phyloP scores from a whole-genome alignment of 2,329 filamentous ascomycete species.

The Fusarium concolor region DNA sequence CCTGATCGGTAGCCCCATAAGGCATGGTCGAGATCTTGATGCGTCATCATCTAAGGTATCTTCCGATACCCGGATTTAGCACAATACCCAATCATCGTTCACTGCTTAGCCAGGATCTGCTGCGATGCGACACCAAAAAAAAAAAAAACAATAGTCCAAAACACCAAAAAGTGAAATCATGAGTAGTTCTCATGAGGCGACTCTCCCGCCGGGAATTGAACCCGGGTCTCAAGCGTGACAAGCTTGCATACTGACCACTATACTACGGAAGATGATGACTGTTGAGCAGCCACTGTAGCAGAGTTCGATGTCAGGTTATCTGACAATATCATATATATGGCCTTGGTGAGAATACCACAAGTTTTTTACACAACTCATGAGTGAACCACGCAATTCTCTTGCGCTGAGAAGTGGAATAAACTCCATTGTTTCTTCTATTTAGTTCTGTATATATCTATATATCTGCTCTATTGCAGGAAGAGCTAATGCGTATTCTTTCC shows the following conservation, averaged over 20 bases:
- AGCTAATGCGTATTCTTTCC: too few species aligned
- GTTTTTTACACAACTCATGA: too few species aligned
- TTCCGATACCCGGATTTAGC: slow-evolving; percentile 6
- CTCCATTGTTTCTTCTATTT: too few species aligned
- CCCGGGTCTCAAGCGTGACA: slow-evolving; percentile 49
- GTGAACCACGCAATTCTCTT: too few species aligned
- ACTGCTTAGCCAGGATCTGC: background rate
- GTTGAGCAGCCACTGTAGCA: slow-evolving; percentile 33
- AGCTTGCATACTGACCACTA: slow-evolving; percentile 51
- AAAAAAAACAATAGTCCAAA: background rate
- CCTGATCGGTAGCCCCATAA: slow-evolving; percentile 19
- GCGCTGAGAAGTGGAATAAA: too few species aligned
- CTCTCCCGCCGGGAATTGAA: slow-evolving; percentile 48
- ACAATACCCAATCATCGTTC: slow-evolving; percentile 4
- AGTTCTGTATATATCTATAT: too few species aligned
- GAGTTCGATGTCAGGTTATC: slow-evolving; percentile 14
- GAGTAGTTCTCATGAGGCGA: slow-evolving; percentile 34
- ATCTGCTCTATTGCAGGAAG: too few species aligned
- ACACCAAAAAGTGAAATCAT: slow-evolving; percentile 28
- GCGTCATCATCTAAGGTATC: slow-evolving; percentile 33
- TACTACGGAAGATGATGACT: slow-evolving; percentile 49
- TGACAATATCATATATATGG: background rate
- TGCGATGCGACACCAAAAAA: background rate
- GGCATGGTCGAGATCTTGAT: slow-evolving; percentile 1
- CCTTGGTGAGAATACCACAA: too few species aligned